Evolutionary conservation across 2,329 filamentous ascomycete species (phyloP), one percentile per base, ranked within the genome.

Genomic region (Talaromyces sp.): DNA sequence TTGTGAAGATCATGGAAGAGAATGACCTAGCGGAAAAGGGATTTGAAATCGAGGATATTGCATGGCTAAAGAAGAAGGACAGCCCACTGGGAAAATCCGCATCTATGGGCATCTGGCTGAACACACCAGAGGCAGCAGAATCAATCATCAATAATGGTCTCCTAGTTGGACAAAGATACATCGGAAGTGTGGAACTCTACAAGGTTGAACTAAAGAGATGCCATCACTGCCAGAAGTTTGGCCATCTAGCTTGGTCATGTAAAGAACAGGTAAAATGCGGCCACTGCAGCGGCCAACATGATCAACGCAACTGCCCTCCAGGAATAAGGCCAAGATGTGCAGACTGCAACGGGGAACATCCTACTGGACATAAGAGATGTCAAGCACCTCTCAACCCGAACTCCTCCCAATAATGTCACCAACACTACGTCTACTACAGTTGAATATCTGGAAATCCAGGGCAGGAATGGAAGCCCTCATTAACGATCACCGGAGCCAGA

Each of bases 21-120:
- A n/a, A n/a, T n/a, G n/a, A n/a, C n/a, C n/a, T n/a, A n/a, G n/a
- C n/a, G n/a, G 53, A 64, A 40, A 63, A 67, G 29, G 65, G 65
- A 8, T 72, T 70, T 62, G 45, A 64, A 13, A 72, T 76, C 58
- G 64, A 72, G 17, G 69, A 75, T 2, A 62, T 73, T 8, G 68
- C 69, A 51, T 75, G 67, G 71, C 63, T 73, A 3, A 74, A 73
- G 64, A 70, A 65, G 56, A 70, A 65, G 53, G 73, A 72, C 61
- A 71, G 67, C 22, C 36, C 54, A 0, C 34, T 75, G 3, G 70
- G 70, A 11, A 68, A 53, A 19, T 71, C 68, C 11, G 70, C 67
- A 27, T 72, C 67, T 1, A 54, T 73, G 3, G 71, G 68, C 13
- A 71, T 73, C 61, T 75, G 68, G 70, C 67, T 75, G 15, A 62